phyloP scores from a whole-genome alignment of 1,139 yeast genomes.

The Insectozyma bohioensis region DNA sequence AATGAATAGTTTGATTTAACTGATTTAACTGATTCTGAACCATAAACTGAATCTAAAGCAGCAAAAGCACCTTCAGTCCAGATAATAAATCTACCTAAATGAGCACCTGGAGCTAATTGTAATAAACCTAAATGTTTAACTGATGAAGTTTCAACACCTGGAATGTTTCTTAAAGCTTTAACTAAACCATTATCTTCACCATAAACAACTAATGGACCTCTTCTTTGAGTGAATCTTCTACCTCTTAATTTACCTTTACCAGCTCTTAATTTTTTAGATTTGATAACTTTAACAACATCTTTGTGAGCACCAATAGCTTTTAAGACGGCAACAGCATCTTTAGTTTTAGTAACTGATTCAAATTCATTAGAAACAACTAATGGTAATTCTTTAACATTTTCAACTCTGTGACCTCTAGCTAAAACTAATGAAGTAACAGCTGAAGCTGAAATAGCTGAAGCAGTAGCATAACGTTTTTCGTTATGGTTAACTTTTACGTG shows the following conservation, averaged over 20 bases:
- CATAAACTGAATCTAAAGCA: constrained; percentile 96
- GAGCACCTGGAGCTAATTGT: constrained; percentile 99
- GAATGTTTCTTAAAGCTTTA: constrained; percentile 99
- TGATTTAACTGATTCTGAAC: constrained; percentile 83
- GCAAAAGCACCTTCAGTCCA: constrained; percentile 99
- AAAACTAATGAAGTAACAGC: constrained; percentile 97
- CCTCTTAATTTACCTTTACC: constrained; percentile 99
- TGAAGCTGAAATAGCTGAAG: constrained; percentile 99
- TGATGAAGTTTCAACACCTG: constrained; percentile 98
- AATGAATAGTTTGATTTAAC: constrained; percentile 88
- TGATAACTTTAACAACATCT: constrained; percentile 96
- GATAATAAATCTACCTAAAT: constrained; percentile 98
- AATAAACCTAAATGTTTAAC: constrained; percentile 93
- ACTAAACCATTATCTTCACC: constrained; percentile 96
- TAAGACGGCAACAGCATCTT: constrained; percentile 97
- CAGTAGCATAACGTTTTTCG: constrained; percentile 99
- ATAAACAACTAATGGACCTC: constrained; percentile 99
- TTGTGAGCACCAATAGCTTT: constrained; percentile 99
- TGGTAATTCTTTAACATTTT: constrained; percentile 97
- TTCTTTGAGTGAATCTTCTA: constrained; percentile 99
- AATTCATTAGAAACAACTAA: constrained; percentile 93
- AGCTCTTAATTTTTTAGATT: constrained; percentile 98
- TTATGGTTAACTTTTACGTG: constrained; percentile 99
- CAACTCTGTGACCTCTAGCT: constrained; percentile 99
- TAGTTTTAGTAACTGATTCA: constrained; percentile 94